Evolutionary conservation across 176 grass and related monocot genomes (phyloP), one percentile per base, ranked within the genome.

Genomic region (Otatea glauca): DNA sequence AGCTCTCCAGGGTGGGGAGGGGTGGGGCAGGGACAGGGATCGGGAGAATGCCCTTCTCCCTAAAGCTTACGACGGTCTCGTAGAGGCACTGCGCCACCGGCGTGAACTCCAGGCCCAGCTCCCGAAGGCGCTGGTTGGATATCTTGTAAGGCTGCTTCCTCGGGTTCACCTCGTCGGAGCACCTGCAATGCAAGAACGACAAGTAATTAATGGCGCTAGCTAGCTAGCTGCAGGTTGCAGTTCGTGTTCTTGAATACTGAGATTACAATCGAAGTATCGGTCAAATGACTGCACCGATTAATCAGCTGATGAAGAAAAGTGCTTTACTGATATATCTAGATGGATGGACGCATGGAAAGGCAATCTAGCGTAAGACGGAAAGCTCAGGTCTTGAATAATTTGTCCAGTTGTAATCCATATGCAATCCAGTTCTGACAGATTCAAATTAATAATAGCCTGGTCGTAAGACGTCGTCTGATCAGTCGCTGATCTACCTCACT

Each of bases 91-190:
- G 88, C 3, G 56, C 86, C 61, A 66, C 82, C 23, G 92, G 78
- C n/a, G 76, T 75, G 74, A 93, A 93, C 53, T 88, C 77, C 0
- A 93, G 3, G 6, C 86, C 86, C 2, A 93, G 70, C 0, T 91
- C 83, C 50, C 65, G 75, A 9, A 93, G 82, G 7, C 72, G 45
- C 64, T 80, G 73, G 72, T 91, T 93, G 21, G 92, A 93, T 18
- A 93, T 70, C 67, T 84, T 93, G 78, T 91, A 91, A 3, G 86
- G 83, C 68, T 76, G 39, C 61, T 93, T 93, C 43, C 92, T 77
- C 11, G 88, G 88, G 80, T 84, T 93, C 78, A 88, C 79, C 83
- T 88, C 83, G 7, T 93, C 91, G 0, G 88, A 90, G 78, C 91
- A 90, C 85, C 88, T 93, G 78, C 42, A 5, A 60, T 0, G 9